A percentile compares a stretch with the other conserved stretches of the same genome.
Evolutionary conservation across 2,329 filamentous ascomycete genomes (phyloP).

Genomic region (Pseudogymnoascus sp.): DNA sequence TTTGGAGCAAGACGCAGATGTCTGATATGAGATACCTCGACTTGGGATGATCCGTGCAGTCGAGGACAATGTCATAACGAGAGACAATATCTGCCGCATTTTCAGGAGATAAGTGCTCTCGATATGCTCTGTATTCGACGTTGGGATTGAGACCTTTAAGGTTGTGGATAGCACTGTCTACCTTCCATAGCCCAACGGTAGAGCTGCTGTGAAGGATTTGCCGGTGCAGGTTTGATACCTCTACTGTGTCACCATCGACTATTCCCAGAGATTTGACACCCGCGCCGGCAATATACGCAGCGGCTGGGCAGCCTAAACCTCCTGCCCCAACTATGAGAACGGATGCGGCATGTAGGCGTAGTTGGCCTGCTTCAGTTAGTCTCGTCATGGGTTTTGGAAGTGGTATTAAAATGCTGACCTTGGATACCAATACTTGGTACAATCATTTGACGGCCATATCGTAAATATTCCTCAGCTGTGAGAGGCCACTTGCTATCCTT

Average conservation of each 20-base stretch:
- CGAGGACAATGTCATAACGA: slow-evolving; percentile 76
- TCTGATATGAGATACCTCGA: slow-evolving; percentile 92
- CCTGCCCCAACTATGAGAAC: slow-evolving; percentile 83
- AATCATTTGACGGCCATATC: slow-evolving; percentile 89
- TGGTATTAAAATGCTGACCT: slow-evolving; percentile 40
- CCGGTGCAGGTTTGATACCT: slow-evolving; percentile 84
- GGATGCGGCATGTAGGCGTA: slow-evolving; percentile 60
- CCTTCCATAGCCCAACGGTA: slow-evolving; percentile 70
- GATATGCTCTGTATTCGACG: slow-evolving; percentile 57
- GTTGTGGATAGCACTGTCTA: slow-evolving; percentile 64
- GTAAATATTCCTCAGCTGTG: slow-evolving; percentile 64
- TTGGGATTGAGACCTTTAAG: slow-evolving; percentile 67
- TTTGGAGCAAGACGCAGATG: slow-evolving; percentile 70
- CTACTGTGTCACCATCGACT: slow-evolving; percentile 82
- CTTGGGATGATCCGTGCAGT: slow-evolving; percentile 91
- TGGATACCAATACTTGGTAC: slow-evolving; percentile 72
- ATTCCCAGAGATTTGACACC: slow-evolving; percentile 79
- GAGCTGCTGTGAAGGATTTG: slow-evolving; percentile 75
- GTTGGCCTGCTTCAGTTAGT: slow-evolving; percentile 54
- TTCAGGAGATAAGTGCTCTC: slow-evolving; percentile 58
- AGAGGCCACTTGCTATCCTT: slow-evolving; percentile 58
- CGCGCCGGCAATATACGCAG: slow-evolving; percentile 85
- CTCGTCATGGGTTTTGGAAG: not conserved
- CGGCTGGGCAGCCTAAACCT: slow-evolving; percentile 85
- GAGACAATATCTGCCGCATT: slow-evolving; percentile 62